These are phyloP conservation scores for Neopestalotiopsis rosae DNA, from an alignment of 2,329 filamentous ascomycete species.

Conservation along the genomic window DNA sequence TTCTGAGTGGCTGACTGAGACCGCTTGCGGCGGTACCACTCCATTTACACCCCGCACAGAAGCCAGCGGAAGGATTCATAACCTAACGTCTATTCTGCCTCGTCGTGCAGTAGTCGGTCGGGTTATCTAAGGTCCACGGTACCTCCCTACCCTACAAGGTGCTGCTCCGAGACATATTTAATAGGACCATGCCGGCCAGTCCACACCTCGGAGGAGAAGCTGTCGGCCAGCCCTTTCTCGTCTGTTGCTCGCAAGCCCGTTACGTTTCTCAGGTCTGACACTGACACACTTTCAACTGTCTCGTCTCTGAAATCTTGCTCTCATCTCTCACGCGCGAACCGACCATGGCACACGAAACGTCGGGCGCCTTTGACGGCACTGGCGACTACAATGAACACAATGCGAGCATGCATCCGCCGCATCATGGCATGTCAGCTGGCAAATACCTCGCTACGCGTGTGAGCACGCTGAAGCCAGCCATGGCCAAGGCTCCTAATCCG, in stretches of 20 bases:
- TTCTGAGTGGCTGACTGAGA: not conserved
- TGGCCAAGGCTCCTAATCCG: conserved; percentile 60
- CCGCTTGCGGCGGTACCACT: not conserved
- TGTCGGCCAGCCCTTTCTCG: not conserved
- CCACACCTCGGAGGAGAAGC: not conserved
- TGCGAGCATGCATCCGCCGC: conserved; percentile 42
- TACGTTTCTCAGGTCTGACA: no score
- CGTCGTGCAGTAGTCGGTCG: not conserved
- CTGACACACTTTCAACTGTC: not conserved
- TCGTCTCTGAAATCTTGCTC: not conserved
- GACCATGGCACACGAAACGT: conserved; percentile 4
- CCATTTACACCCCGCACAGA: not conserved
- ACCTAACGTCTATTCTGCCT: not conserved
- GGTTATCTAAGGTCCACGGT: not conserved
- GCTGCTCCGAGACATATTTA: not conserved
- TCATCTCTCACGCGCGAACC: not conserved
- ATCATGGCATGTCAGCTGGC: conserved; percentile 54
- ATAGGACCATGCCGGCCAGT: not conserved
- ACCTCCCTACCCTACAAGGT: not conserved
- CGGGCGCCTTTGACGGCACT: conserved; percentile 16
- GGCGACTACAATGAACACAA: conserved; percentile 16
- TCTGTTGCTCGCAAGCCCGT: not conserved
- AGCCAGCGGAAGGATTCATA: not conserved
- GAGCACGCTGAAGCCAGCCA: conserved; percentile 61
- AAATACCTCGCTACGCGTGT: conserved; percentile 58